Evolutionary conservation across 768 basidiomycete species (phyloP).

Genomic region (Antrodiella citrinella): DNA sequence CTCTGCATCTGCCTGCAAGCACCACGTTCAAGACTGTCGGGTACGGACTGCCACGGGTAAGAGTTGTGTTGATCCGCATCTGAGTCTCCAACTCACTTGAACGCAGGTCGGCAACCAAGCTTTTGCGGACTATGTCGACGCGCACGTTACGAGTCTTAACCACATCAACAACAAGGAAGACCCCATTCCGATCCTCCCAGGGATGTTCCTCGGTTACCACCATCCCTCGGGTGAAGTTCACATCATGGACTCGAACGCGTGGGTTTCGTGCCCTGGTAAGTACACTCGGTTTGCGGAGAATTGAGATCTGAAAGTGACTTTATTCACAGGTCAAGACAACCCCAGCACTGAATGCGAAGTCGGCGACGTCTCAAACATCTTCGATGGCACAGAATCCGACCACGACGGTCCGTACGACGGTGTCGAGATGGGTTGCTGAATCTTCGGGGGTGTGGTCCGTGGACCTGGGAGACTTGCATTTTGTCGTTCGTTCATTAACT

Average conservation of each 20-base stretch:
- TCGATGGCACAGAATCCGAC: slow-evolving; percentile 33
- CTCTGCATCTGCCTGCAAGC: slow-evolving; percentile 36
- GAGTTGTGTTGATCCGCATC: neutral
- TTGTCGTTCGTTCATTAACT: too few relatives aligned
- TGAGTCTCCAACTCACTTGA: neutral
- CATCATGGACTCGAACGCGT: slow-evolving; percentile 36
- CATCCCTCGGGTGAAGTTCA: slow-evolving; percentile 36
- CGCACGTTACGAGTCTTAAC: slow-evolving; percentile 30
- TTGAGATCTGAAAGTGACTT: neutral
- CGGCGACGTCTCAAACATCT: slow-evolving; percentile 48
- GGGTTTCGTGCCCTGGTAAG: slow-evolving; percentile 40
- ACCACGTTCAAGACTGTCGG: slow-evolving; percentile 20
- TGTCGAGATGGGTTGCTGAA: slow-evolving; percentile 19
- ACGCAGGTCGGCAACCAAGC: slow-evolving; percentile 45
- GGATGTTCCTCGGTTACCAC: slow-evolving; percentile 35
- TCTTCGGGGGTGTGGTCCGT: too few relatives aligned
- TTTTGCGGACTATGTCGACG: slow-evolving; percentile 50
- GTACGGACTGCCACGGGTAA: slow-evolving; percentile 26
- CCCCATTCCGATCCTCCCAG: slow-evolving; percentile 25
- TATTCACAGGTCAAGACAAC: slow-evolving; percentile 49
- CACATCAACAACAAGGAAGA: slow-evolving; percentile 50
- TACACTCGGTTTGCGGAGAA: neutral
- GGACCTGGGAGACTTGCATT: too few relatives aligned
- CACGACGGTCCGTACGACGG: slow-evolving; percentile 31
- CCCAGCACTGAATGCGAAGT: slow-evolving; percentile 38